Base-by-base conservation (phyloP, 2,329 filamentous ascomycete species). In the Exophiala dermatitidis region DNA sequence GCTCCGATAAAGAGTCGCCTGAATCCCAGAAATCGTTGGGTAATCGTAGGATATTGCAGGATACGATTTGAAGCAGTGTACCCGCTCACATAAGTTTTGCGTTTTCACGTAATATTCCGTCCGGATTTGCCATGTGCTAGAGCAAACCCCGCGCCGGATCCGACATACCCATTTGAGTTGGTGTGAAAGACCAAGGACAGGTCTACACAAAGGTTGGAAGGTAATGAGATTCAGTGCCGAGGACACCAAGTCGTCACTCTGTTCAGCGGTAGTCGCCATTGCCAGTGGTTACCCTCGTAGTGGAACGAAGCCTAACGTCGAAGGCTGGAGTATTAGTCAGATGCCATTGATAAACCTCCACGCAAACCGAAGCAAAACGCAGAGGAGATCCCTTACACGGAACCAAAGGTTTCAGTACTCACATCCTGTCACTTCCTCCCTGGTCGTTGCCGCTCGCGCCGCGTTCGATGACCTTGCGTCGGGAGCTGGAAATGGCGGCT, bases 361-460 rank as follows among this genome's bases (percentile, higher is more conserved):
- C 79, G 83, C 80, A 79, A 88, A 84, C 83, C 81, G 78, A 82
- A 84, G 82, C 88, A 82, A 81, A 85, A 87, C 84, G 84, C 83
- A 84, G 83, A 86, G 83, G 84, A 85, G 81, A 80, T 85, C 86
- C 85, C 87, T 91, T 90, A 89, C 86, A 84, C 87, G 82, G 83
- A 86, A 84, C 81, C 77, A 71, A 76, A 71, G 77, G 77, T 78
- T 75, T 77, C 79, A 81, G 77, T 76, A 94, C 90, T 95, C 88
- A 95, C 90, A 95, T 95, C 87, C 89, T 85, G 77, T 89, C 86
- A 79, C 84, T 88, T 75, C 84, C 84, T 71, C 84, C 85, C 68
- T 88, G 82, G 65, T 81, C 77, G 59, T 69, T 66, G 66, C 75
- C 77, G 69, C 65, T 69, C 49, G 67, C 64, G 72, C 77, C 79